Evolutionary conservation across 805 yeast genomes (phyloP).

Genomic region (Candida silvatica): DNA sequence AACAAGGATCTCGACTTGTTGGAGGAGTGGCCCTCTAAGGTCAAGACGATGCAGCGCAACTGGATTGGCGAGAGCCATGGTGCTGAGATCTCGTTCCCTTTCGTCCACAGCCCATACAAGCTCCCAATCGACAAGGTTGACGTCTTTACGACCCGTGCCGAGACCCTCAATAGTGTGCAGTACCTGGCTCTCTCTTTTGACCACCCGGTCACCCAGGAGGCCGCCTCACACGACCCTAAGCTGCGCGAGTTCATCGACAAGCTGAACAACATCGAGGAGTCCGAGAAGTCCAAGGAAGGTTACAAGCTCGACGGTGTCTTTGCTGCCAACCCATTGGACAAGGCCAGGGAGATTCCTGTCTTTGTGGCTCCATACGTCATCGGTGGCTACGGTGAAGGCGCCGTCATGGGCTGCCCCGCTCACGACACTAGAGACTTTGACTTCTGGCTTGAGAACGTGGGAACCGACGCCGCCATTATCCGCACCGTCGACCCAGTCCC

Average conservation of each 20-base stretch:
- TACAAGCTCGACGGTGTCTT: constrained; percentile 34
- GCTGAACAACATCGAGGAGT: constrained; percentile 28
- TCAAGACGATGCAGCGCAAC: constrained; percentile 80
- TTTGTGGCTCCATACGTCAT: constrained; percentile 89
- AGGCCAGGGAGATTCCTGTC: constrained; percentile 48
- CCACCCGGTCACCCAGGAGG: constrained; percentile 49
- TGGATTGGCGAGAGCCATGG: constrained; percentile 94
- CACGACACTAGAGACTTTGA: constrained; percentile 80
- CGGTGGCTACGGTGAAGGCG: constrained; percentile 79
- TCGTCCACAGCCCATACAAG: constrained; percentile 1
- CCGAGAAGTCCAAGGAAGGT: constrained; percentile 46
- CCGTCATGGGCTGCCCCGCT: constrained; percentile 98
- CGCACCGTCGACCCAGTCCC: constrained; percentile 38
- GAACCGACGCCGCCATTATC: constrained; percentile 28
- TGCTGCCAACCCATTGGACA: constrained; percentile 53
- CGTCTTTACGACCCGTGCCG: constrained; percentile 85
- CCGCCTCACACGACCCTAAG: constrained; percentile 28
- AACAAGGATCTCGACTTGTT: constrained; percentile 54
- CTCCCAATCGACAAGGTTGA: constrained; percentile 24
- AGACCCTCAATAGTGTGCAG: constrained; percentile 77
- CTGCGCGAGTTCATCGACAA: constrained; percentile 38
- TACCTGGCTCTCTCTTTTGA: constrained; percentile 69
- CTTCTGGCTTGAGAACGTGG: constrained; percentile 67
- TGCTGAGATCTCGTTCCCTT: constrained; percentile 50
- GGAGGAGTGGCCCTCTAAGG: constrained; percentile 80